Base-by-base conservation (phyloP, 2,329 filamentous ascomycete genomes). In the Chalara sp. region DNA sequence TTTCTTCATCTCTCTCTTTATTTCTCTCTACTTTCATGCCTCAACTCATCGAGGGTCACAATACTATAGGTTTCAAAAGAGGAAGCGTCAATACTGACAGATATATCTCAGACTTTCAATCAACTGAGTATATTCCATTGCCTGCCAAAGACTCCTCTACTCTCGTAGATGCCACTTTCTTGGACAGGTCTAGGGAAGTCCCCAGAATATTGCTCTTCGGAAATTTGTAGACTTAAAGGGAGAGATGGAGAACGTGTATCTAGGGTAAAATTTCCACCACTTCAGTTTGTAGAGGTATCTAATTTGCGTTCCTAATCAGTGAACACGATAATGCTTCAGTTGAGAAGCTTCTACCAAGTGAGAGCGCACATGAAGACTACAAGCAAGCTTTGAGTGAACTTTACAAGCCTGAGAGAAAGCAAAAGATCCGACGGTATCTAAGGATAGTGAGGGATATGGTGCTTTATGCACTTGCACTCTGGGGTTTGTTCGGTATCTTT, bases 381-480 rank as follows among this genome's bases (percentile, higher is more conserved):
- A 13, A 39, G 35, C 35, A 39, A 39, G 35, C 35, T 39, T 39
- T 39, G 13, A 3, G 13, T 3, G 10, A 39, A 3, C 10, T 39
- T 39, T 13, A 39, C 35, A 39, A 11, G 13, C 3, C 10, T 39
- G 35, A 13, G 35, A 10, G 13, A 39, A 39, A 39, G 10, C 10
- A 13, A 10, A 39, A 39, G 13, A 39, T 11, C 35, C 35, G 13
- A 39, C 35, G 35, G 35, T 39, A 39, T 39, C 35, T 39, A 13
- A 39, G 35, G 13, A 39, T 39, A 39, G 35, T 13, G 35, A 54
- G 49, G n/a, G 47, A 52, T 32, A 33, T 32, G 29, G 30, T 46
- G 10, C 21, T 46, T 1, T 46, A 33, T 32, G 44, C 44, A 31
- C 31, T 46, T 32, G 44, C 44, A 32, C 13, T 45, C 21, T 49